These are phyloP conservation scores for Phytophthora tubulina DNA, from an alignment of 352 stramenopile species.

Conservation along the genomic window DNA sequence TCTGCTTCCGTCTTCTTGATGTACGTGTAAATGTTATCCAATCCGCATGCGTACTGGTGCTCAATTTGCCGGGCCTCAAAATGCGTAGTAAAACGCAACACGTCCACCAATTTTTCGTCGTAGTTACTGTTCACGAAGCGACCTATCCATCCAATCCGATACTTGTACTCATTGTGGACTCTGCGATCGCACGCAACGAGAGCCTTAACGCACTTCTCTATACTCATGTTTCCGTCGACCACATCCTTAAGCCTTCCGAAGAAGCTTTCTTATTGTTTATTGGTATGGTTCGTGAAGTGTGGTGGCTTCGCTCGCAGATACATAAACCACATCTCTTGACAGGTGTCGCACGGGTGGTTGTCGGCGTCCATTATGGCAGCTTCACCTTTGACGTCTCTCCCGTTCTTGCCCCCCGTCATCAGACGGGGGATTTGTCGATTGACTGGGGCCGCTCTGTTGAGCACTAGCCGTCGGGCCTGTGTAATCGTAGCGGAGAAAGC, in stretches of 20 bases:
- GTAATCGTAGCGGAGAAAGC: no score
- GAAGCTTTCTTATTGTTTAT: constrained; percentile 42
- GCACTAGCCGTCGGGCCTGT: no score
- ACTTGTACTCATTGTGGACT: constrained; percentile 5
- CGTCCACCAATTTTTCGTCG: neutral
- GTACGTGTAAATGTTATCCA: neutral
- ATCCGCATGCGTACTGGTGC: neutral
- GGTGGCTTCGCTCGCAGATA: constrained; percentile 19
- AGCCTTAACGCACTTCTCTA: constrained; percentile 8
- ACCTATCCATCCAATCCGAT: neutral
- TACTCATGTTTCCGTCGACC: constrained; percentile 15
- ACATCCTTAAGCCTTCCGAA: constrained; percentile 34
- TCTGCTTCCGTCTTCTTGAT: neutral
- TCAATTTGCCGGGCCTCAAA: neutral
- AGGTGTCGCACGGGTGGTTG: constrained; percentile 13
- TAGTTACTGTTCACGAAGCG: constrained; percentile 15
- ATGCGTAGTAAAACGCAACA: neutral
- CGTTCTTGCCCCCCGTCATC: no score
- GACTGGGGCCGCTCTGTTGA: no score
- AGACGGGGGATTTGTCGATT: no score
- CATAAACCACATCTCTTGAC: constrained; percentile 34
- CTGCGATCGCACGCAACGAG: constrained; percentile 2
- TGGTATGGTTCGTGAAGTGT: constrained; percentile 44
- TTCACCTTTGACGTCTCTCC: no score
- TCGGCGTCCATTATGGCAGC: no score